Evolutionary conservation across 768 basidiomycete genomes (phyloP).

Genomic region (Leccinellum rugosiceps): DNA sequence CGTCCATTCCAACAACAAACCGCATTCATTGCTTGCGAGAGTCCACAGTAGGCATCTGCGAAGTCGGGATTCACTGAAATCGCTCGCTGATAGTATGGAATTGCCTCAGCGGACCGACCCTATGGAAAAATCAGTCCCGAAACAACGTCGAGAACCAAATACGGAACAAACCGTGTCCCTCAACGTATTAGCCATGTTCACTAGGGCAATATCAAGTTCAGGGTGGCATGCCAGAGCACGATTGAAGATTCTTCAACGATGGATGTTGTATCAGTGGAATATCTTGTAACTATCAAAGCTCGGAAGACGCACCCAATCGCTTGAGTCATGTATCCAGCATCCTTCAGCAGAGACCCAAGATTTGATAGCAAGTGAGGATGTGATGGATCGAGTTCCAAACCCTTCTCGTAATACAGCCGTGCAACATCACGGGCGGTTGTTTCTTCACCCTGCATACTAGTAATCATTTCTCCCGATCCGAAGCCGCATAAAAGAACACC

Average conservation of each 20-base stretch:
- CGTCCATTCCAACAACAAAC: slow-evolving; percentile 46
- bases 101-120: slow-evolving; percentile 42
- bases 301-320: slow-evolving; percentile 38
- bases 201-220: slow-evolving; percentile 48
- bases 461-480: slow-evolving; percentile 18
- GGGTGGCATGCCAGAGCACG: slow-evolving; percentile 41
- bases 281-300: background rate
- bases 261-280: slow-evolving; percentile 1
- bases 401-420: slow-evolving; percentile 42
- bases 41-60: slow-evolving; percentile 46
- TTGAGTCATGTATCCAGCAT: slow-evolving; percentile 39
- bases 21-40: slow-evolving; percentile 43
- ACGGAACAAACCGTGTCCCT: slow-evolving; percentile 40
- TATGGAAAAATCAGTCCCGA: slow-evolving; percentile 7
- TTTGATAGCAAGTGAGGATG: slow-evolving; percentile 52
- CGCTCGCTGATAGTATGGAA: slow-evolving; percentile 45
- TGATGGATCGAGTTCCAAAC: slow-evolving; percentile 41
- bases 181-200: slow-evolving; percentile 50
- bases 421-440: slow-evolving; percentile 37
- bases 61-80: slow-evolving; percentile 41
- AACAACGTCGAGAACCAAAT: background rate
- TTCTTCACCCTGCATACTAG: slow-evolving; percentile 16
- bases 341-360: slow-evolving; percentile 48
- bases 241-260: slow-evolving; percentile 35
- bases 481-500: slow-evolving; percentile 45